A percentile compares a stretch with the other conserved stretches of the same genome.
Conservation (phyloP, 2,329 filamentous ascomycete genomes). For the Colletotrichum musae region DNA sequence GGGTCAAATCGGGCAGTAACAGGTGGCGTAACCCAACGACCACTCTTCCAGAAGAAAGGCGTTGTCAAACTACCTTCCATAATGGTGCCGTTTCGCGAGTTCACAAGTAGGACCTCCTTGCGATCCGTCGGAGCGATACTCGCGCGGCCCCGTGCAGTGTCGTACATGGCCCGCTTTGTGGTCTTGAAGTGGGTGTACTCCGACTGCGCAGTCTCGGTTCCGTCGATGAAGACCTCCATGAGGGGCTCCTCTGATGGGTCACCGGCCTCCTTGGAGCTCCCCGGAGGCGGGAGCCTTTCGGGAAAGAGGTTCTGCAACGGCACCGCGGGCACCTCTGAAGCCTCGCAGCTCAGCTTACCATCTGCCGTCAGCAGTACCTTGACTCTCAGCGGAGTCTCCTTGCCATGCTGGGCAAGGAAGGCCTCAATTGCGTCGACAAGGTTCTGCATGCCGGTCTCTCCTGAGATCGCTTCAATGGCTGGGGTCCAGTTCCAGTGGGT, state of each 20-base stretch:
- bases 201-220: constrained; percentile 57
- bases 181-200: constrained; percentile 92
- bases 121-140: constrained; percentile 65
- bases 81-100: constrained; percentile 70
- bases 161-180: constrained; percentile 80
- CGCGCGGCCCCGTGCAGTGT: constrained; percentile 75
- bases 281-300: constrained; percentile 63
- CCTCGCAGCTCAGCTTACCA: constrained; percentile 59
- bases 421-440: constrained; percentile 52
- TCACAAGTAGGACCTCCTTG: constrained; percentile 84
- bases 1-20: constrained; percentile 60
- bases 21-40: constrained; percentile 85
- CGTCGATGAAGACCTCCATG: constrained; percentile 63
- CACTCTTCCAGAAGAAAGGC: constrained; percentile 82
- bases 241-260: constrained; percentile 47
- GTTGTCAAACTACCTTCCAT: constrained; percentile 92
- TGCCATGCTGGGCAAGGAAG: constrained; percentile 51
- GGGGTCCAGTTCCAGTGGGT: constrained; percentile 68
- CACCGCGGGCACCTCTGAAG: constrained; percentile 47
- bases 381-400: constrained; percentile 61
- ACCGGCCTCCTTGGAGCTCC: constrained; percentile 44
- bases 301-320: constrained; percentile 72
- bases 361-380: constrained; percentile 68
- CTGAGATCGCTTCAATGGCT: constrained; percentile 61
- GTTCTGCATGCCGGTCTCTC: constrained; percentile 59